Base-by-base conservation (phyloP, 75 land plant species). In the Ceratopteris richardii region DNA sequence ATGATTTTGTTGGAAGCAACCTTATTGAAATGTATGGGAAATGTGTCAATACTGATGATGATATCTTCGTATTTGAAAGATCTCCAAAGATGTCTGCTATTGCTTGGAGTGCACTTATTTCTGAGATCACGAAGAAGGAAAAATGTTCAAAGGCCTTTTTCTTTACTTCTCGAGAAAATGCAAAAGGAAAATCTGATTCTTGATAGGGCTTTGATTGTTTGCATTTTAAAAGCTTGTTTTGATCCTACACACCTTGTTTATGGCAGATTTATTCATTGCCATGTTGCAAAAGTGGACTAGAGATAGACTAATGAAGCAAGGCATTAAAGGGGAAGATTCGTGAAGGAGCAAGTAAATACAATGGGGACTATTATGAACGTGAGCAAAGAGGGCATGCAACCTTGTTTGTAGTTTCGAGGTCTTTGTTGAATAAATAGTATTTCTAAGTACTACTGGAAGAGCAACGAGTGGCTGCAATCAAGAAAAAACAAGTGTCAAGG, bases 171-270 rank as follows among this genome's bases (percentile, higher is more conserved):
- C 42, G 17, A 61, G 21, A 29, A 60, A 54, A 81, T 77, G 81
- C 57, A 50, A 28, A 19, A 28, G 30, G 51, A 27, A 13, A 59
- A 42, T 26, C n/a, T 78, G 2, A 62, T 47, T 14, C 77, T 81
- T 6, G 69, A 70, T 33, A 24, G 36, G 7, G 51, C 61, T 12
- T 63, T 73, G 28, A 71, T 70, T 36, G 51, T 64, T 17, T 60
- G 70, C n/a, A 66, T 82, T 28, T 47, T 82, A 33, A 69, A 70
- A 51, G 85, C 78, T 5, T 82, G 84, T 56, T 61, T 77, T 27
- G 69, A 72, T 53, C 42, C 71, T n/a, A 78, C 67, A 25, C 42
- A 74, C 36, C 56, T 82, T 14, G 44, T 52, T 44, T 62, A 77
- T 29, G 81, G 81, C 11, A 48, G 60, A 52, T 61, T 53, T 29